Percentiles rank a stretch among this genome's conserved stretches.
phyloP scores from a whole-genome alignment of 2,329 filamentous ascomycete species.

The Calonectria pteridis region DNA sequence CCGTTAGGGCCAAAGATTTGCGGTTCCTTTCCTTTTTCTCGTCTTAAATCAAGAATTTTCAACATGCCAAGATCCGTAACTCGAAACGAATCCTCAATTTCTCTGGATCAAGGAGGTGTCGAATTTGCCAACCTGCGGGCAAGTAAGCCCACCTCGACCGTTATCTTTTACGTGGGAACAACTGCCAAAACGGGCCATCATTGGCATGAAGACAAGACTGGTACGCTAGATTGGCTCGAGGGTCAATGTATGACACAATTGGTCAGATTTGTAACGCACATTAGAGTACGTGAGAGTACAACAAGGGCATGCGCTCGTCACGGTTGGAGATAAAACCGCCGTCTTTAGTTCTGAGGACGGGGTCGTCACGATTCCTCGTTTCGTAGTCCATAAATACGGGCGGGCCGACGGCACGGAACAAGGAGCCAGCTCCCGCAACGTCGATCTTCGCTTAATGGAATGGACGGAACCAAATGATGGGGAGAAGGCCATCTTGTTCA shows the following conservation, averaged over 20 bases:
- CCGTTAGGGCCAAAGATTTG: neutral
- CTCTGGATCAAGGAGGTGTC: constrained; percentile 6
- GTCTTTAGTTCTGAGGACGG: constrained; percentile 35
- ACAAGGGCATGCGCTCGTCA: constrained; percentile 37
- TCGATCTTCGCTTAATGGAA: constrained; percentile 35
- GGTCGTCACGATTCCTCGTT: constrained; percentile 37
- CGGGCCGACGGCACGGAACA: constrained; percentile 32
- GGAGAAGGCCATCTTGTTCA: constrained; percentile 40
- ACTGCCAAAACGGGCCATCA: constrained; percentile 11
- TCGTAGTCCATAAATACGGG: constrained; percentile 35
- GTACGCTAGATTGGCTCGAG: neutral
- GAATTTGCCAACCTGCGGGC: constrained; percentile 13
- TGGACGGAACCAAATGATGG: constrained; percentile 42
- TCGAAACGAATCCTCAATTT: constrained; percentile 9
- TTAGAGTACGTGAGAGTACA: constrained; percentile 35
- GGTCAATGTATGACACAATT: neutral
- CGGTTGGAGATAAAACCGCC: constrained; percentile 32
- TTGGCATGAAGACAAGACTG: constrained; percentile 23
- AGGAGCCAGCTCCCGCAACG: constrained; percentile 23
- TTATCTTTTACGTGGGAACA: constrained; percentile 8
- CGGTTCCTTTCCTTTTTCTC: neutral
- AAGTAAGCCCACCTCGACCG: constrained; percentile 7
- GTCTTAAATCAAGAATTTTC: neutral
- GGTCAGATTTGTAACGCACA: neutral
- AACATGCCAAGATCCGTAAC: constrained; percentile 10